Conservation (phyloP, 139 green algal genomes). For the Zygnema circumcarinatum region DNA sequence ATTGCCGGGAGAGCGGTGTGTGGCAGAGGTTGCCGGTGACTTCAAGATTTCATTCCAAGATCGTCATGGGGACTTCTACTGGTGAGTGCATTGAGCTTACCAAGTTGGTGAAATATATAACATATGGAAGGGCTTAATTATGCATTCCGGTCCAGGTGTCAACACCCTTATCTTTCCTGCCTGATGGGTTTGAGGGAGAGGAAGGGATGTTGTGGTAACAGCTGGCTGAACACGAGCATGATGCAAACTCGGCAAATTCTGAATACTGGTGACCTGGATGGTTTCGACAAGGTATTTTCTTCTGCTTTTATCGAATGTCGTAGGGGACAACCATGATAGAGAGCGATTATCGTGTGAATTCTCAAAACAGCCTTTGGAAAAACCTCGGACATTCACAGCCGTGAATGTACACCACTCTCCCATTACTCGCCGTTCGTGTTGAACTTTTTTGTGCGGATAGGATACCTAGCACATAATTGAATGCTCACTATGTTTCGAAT, state of each 20-base stretch:
- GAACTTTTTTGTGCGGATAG: no score
- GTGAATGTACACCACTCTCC: no score
- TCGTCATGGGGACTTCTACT: conserved; percentile 54
- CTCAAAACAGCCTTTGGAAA: no score
- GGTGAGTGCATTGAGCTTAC: not conserved
- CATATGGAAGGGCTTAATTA: no score
- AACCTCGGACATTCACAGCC: no score
- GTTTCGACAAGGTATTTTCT: conserved; percentile 52
- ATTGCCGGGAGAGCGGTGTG: conserved; percentile 49
- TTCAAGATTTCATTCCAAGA: conserved; percentile 55
- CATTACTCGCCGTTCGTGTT: no score
- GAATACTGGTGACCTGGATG: conserved; percentile 22
- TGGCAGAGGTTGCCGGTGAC: conserved; percentile 47
- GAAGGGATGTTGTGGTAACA: conserved; percentile 10
- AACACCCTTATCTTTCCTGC: not conserved
- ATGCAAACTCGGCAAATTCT: conserved; percentile 32
- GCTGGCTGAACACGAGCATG: conserved; percentile 59
- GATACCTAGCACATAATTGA: no score
- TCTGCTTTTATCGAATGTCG: not conserved
- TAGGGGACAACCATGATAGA: no score
- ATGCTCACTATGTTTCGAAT: no score
- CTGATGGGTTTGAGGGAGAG: not conserved
- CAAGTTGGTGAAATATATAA: no score
- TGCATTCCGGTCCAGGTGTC: no score
- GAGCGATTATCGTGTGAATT: no score